Evolutionary conservation across 1,284 basidiomycete genomes (phyloP), one percentile per base, ranked within the genome.

Genomic region (Rhodotorula sp.): DNA sequence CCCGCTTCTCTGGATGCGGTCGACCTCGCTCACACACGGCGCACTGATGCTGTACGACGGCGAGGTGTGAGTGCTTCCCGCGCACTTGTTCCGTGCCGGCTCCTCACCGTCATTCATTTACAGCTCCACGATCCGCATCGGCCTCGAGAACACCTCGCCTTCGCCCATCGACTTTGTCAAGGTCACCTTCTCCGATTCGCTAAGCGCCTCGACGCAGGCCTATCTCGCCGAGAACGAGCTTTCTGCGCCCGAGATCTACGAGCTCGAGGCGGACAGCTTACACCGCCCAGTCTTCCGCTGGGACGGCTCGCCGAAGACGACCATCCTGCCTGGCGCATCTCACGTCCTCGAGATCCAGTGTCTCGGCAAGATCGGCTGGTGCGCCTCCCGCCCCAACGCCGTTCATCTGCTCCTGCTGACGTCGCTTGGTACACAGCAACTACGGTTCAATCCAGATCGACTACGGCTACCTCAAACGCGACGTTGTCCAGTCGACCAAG

Each of bases 41-140:
- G 91, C 92, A 1, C 83, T 97, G 37, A 94, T 95, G 89, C 82
- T 99, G 62, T 95, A 93, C 77, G 87, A 95, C 64, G 95, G 95
- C 54, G 95, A 99, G 83, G 87, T 82, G 90, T 92, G 72, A 70
- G 87, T 81, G 5, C 6, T 54, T 47, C 18, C 7, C 15, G 2
- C 4, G n/a, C 28, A 9, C 4, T n/a, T 24, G 28, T n/a, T 26
- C 13, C 40, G 4, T 26, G 53, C 2, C 5, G 2, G 16, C 28
- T 65, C 66, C 67, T 78, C 16, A 28, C 54, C 24, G 6, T 63
- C 57, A 30, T 51, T 59, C 62, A 8, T 47, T 28, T 62, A 30
- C 74, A 95, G 92, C 76, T 89, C 89, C 2, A 86, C 82, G 1
- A 87, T 98, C 61, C 87, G 88, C 7, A 84, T 98, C 61, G 92